Percentiles rank a stretch among this genome's conserved stretches.
Evolutionary conservation across 441 rosid species (phyloP).

Genomic region (Lepidium campestre): DNA sequence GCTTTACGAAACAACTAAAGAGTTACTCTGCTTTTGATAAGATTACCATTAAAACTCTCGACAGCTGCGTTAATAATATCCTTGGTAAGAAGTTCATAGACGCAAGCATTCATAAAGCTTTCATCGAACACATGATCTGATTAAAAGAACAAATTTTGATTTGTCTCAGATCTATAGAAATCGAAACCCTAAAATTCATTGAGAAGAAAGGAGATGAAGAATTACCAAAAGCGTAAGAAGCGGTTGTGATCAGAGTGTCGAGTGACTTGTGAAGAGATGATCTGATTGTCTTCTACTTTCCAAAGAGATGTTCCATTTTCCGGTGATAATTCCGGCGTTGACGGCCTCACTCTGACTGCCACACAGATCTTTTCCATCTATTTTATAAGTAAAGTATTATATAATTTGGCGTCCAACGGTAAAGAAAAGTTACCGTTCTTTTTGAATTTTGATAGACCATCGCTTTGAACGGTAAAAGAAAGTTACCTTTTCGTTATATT

Average conservation of each 20-base stretch:
- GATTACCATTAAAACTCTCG: constrained; percentile 79
- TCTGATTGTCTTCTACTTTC: constrained; percentile 66
- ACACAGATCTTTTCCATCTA: constrained; percentile 95
- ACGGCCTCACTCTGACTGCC: constrained; percentile 75
- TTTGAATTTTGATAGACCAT: too few relatives aligned
- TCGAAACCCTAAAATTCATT: not conserved
- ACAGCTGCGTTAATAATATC: constrained; percentile 73
- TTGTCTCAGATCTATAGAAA: not conserved
- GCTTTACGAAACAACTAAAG: not conserved
- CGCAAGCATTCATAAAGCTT: constrained; percentile 50
- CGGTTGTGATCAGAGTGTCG: constrained; percentile 66
- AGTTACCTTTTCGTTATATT: too few relatives aligned
- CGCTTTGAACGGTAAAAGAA: too few relatives aligned
- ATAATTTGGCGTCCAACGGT: too few relatives aligned
- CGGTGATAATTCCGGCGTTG: constrained; percentile 31
- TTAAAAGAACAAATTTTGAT: not conserved
- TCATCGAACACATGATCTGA: constrained; percentile 80
- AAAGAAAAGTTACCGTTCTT: too few relatives aligned
- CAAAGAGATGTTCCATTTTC: constrained; percentile 42
- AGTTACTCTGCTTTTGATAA: not conserved
- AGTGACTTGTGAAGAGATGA: constrained; percentile 70
- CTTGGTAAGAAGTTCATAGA: constrained; percentile 77
- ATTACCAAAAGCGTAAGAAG: constrained; percentile 72
- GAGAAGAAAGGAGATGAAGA: not conserved
- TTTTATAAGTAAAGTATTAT: too few relatives aligned